A percentile compares a stretch with the other conserved stretches of the same genome.
phyloP scores from a whole-genome alignment of 495 filamentous ascomycete genomes.

The Talaromyces thailandensis region DNA sequence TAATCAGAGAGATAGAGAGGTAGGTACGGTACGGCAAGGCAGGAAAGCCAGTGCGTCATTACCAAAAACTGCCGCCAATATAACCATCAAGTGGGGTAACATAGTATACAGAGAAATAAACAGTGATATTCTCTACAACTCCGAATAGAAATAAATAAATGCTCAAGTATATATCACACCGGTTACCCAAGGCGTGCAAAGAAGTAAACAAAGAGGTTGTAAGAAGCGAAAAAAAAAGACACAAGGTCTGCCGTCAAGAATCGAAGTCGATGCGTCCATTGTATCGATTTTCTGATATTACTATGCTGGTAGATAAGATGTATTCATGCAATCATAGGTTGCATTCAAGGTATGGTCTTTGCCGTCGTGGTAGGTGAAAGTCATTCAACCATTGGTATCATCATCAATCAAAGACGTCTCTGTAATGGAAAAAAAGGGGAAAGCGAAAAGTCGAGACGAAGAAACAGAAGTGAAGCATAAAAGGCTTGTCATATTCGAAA shows the following conservation, averaged over 20 bases:
- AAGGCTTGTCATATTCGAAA: not conserved
- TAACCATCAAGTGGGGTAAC: not conserved
- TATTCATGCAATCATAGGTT: not conserved
- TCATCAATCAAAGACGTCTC: not conserved
- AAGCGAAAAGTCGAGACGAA: slow-evolving; percentile 12
- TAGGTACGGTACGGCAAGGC: not conserved
- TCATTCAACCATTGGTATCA: not conserved
- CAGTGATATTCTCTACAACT: not conserved
- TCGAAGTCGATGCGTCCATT: not conserved
- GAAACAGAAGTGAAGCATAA: not conserved
- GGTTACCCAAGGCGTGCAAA: not conserved
- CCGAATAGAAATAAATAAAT: not conserved
- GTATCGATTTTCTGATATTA: not conserved
- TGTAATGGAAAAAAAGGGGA: not conserved
- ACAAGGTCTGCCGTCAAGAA: not conserved
- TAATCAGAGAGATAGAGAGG: not conserved
- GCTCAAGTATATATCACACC: not conserved
- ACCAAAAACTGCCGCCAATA: not conserved
- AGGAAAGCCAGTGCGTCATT: slow-evolving; percentile 1
- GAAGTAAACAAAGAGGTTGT: not conserved
- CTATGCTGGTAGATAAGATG: not conserved
- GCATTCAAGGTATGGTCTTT: not conserved
- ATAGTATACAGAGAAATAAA: not conserved
- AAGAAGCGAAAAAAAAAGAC: not conserved
- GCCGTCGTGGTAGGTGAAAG: not conserved